Evolutionary conservation across 768 basidiomycete genomes (phyloP), one percentile per base, ranked within the genome.

Genomic region (Mycena galopus): DNA sequence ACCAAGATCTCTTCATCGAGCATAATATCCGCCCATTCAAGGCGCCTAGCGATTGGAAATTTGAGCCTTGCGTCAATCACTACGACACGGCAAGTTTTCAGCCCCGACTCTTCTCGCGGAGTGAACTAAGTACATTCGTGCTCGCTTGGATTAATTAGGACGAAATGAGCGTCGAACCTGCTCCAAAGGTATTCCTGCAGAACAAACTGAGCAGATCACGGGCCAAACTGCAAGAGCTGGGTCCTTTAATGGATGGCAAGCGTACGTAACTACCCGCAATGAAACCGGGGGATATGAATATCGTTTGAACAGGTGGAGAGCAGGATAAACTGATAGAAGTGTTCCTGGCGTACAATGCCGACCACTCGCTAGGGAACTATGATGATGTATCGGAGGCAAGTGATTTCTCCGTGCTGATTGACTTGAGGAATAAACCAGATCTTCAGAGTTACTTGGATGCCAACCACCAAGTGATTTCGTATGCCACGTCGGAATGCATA

Each of bases 111-210:
- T 50, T 51, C 37, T 58, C 30, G 62, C 71, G 55, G 72, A 59
- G 73, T 59, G 50, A 39, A 21, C 44, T 47, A 21, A 67, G 27
- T 39, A 35, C 53, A 42, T 53, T 37, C n/a, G 51, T 53, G 51
- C 25, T 53, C 32, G 21, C 55, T 32, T 51, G n/a, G 16, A 33
- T 58, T 51, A 14, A 55, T 51, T 72, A 93, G 92, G 84, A 82
- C 47, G 88, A 86, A 8, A 88, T 95, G 81, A 91, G 84, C 77
- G 80, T 91, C 16, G 95, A 95, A 39, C 82, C 88, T 25, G 88
- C 87, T 10, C 91, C 95, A 0, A 95, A 94, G 80, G 86, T 94
- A 2, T 90, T 93, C 78, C 83, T 96, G 25, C 95, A 96, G 82
- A 96, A 96, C 79, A 93, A 91, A 73, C 86, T 95, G 29, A 82